Conservation (phyloP, 768 basidiomycete genomes). For the Leccinum longicurvipes region DNA sequence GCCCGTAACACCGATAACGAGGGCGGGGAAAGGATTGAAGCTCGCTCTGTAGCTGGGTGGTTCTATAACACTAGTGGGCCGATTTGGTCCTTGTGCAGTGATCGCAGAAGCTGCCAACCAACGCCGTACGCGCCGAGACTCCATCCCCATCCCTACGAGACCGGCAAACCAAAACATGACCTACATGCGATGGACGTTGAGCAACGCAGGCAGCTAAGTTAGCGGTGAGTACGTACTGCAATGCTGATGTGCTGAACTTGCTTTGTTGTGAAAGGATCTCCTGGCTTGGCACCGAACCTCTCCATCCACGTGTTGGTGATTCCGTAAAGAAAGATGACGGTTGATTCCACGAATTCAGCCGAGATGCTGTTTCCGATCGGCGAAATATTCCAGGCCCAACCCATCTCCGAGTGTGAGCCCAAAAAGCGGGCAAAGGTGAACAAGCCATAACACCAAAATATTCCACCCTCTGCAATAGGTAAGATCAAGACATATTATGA, state of each 20-base stretch:
- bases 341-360: slow-evolving; percentile 76
- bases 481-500: background rate
- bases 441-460: slow-evolving; percentile 92
- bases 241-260: slow-evolving; percentile 94
- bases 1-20: slow-evolving; percentile 92
- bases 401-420: slow-evolving; percentile 78
- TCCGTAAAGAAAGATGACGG: slow-evolving; percentile 85
- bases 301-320: slow-evolving; percentile 97
- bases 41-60: slow-evolving; percentile 71
- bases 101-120: slow-evolving; percentile 67
- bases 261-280: slow-evolving; percentile 85
- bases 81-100: slow-evolving; percentile 30
- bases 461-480: slow-evolving; percentile 64
- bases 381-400: slow-evolving; percentile 93
- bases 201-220: background rate
- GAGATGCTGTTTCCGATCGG: slow-evolving; percentile 50
- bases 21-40: slow-evolving; percentile 91
- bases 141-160: slow-evolving; percentile 82
- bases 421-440: slow-evolving; percentile 92
- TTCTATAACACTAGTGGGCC: slow-evolving; percentile 44
- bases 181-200: slow-evolving; percentile 27
- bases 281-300: slow-evolving; percentile 77
- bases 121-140: slow-evolving; percentile 66
- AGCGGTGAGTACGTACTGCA: slow-evolving; percentile 50
- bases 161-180: slow-evolving; percentile 97